Conservation (phyloP, 306 rosid genomes). For the Corylus avellana region DNA sequence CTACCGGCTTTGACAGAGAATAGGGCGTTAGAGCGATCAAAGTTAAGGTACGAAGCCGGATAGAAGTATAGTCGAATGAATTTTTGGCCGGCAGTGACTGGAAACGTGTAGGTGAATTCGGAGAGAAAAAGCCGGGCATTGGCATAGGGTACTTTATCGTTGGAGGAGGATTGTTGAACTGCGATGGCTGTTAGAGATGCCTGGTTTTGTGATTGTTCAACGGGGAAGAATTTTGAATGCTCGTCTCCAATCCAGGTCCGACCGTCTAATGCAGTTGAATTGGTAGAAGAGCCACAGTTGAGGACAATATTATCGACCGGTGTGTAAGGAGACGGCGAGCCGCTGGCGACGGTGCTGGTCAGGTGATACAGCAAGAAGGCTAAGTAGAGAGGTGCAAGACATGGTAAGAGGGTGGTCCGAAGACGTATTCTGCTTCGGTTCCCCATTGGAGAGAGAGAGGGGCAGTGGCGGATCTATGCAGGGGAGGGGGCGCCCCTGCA, state of each 20-base stretch:
- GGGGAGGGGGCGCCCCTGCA: no score
- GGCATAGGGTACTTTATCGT: conserved; percentile 29
- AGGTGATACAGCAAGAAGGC: not conserved
- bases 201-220: no score
- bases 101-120: not conserved
- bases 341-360: not conserved
- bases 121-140: conserved; percentile 37
- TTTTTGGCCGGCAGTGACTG: conserved; percentile 40
- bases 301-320: conserved; percentile 10
- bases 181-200: no score
- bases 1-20: conserved; percentile 35
- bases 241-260: not conserved
- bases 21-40: conserved; percentile 25
- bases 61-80: conserved; percentile 47
- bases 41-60: conserved; percentile 29
- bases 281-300: conserved; percentile 15
- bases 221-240: no score
- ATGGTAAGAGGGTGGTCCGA: not conserved
- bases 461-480: no score
- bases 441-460: not conserved
- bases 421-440: no score
- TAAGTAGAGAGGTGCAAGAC: not conserved
- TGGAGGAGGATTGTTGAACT: no score
- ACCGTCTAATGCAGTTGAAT: not conserved
- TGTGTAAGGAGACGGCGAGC: not conserved